phyloP scores from a whole-genome alignment of 2,329 filamentous ascomycete genomes.

The Xylaria polymorpha region DNA sequence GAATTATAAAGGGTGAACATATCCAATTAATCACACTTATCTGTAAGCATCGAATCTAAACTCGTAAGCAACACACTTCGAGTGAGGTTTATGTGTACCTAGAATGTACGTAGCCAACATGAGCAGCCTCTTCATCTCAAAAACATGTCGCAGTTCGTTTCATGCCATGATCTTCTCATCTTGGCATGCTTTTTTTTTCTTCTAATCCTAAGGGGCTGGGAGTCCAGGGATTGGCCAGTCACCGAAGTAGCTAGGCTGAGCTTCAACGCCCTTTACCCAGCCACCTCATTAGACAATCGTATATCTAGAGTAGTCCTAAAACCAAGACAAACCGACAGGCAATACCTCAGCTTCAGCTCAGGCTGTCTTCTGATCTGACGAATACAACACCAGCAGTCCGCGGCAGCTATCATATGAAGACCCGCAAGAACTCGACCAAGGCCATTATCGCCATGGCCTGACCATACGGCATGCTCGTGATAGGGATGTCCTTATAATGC shows the following conservation, averaged over 20 bases:
- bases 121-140: background rate
- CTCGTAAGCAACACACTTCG: background rate
- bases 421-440: constrained; percentile 76
- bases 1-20: background rate
- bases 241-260: background rate
- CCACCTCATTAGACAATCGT: background rate
- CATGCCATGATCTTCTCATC: background rate
- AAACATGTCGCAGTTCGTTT: background rate
- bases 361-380: too few relatives aligned
- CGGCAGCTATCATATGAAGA: constrained; percentile 62
- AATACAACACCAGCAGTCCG: too few relatives aligned
- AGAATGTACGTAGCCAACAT: background rate
- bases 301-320: background rate
- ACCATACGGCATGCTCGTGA: constrained; percentile 86
- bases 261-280: background rate
- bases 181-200: background rate
- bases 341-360: background rate
- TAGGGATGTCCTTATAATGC: constrained; percentile 80
- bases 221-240: background rate
- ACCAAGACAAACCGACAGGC: background rate
- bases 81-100: background rate
- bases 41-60: background rate
- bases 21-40: background rate
- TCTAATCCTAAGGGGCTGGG: background rate
- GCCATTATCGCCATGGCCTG: constrained; percentile 89